A percentile compares a stretch with the other conserved stretches of the same genome.
Evolutionary conservation across 2,329 filamentous ascomycete species (phyloP).

Genomic region (Ophiostoma fasciatum): DNA sequence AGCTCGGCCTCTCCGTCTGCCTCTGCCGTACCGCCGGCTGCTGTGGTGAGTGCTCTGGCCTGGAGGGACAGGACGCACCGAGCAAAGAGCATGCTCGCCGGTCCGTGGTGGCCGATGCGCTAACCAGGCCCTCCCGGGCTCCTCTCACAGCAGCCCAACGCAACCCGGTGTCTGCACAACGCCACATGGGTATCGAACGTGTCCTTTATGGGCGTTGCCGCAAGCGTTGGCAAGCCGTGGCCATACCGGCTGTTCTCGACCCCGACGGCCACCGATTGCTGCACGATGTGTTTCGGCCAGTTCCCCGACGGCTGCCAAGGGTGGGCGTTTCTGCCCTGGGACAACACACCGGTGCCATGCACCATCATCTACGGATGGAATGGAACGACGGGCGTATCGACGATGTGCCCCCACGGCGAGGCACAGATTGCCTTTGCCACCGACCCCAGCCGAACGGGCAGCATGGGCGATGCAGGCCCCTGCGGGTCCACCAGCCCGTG

Average conservation of each 20-base stretch:
- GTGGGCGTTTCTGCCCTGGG: slow-evolving; percentile 9
- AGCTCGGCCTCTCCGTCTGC: background rate
- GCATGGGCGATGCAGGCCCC: slow-evolving; percentile 7
- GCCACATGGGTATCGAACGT: slow-evolving; percentile 5
- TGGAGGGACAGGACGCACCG: too few relatives aligned
- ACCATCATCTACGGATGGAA: slow-evolving; percentile 9
- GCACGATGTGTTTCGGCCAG: slow-evolving; percentile 3
- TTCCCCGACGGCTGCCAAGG: slow-evolving; percentile 8
- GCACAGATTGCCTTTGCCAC: slow-evolving; percentile 4
- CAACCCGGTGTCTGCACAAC: background rate
- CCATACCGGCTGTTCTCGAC: slow-evolving; percentile 4
- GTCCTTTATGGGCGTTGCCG: slow-evolving; percentile 7
- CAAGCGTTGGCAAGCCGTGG: slow-evolving; percentile 4
- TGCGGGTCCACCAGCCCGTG: slow-evolving; percentile 3
- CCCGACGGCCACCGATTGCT: slow-evolving; percentile 3
- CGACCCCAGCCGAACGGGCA: background rate
- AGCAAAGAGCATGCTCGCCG: background rate
- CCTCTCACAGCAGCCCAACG: background rate
- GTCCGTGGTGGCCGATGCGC: too few relatives aligned
- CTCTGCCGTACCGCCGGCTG: background rate
- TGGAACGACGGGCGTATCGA: background rate
- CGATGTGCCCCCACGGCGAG: slow-evolving; percentile 6
- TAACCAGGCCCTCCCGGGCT: background rate
- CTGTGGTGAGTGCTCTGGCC: too few relatives aligned
- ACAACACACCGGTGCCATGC: slow-evolving; percentile 9